A percentile compares a stretch with the other conserved stretches of the same genome.
Evolutionary conservation across 352 stramenopile species (phyloP).

Genomic region (Phytophthora aleatoria): DNA sequence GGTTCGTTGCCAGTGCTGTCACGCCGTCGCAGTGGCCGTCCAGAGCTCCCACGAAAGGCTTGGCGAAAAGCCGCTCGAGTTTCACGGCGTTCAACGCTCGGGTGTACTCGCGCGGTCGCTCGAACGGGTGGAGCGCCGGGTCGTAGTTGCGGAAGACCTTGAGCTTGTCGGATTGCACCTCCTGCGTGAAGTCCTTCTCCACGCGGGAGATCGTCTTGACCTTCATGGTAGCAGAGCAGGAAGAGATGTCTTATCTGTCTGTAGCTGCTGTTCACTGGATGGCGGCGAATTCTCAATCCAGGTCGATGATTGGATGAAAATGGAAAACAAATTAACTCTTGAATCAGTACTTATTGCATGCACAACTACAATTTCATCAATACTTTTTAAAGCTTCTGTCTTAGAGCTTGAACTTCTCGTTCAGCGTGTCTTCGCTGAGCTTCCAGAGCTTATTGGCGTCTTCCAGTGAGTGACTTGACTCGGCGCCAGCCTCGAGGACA

Average conservation of each 20-base stretch:
- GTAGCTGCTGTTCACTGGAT: constrained; percentile 35
- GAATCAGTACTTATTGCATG: constrained; percentile 10
- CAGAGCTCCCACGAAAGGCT: constrained; percentile 97
- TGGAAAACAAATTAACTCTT: background rate
- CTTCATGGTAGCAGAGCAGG: constrained; percentile 90
- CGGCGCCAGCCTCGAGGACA: constrained; percentile 39
- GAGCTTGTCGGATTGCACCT: constrained; percentile 93
- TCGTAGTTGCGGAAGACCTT: constrained; percentile 98
- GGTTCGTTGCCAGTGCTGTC: constrained; percentile 91
- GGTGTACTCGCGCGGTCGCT: constrained; percentile 94
- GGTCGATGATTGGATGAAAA: constrained; percentile 14
- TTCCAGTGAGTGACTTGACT: constrained; percentile 42
- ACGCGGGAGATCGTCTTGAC: constrained; percentile 98
- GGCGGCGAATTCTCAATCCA: constrained; percentile 12
- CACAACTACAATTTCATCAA: constrained; percentile 18
- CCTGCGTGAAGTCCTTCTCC: constrained; percentile 94
- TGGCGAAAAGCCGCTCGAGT: constrained; percentile 98
- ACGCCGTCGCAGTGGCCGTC: constrained; percentile 98
- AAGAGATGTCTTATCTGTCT: constrained; percentile 13
- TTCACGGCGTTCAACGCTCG: constrained; percentile 97
- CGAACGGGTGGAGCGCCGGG: constrained; percentile 94
- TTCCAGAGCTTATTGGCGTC: constrained; percentile 49
- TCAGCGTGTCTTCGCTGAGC: constrained; percentile 50
- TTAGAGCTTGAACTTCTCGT: constrained; percentile 41
- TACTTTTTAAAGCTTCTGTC: constrained; percentile 11